Evolutionary conservation across 129 eudicot genomes (phyloP).

Genomic region (Helichrysum umbraculigerum): DNA sequence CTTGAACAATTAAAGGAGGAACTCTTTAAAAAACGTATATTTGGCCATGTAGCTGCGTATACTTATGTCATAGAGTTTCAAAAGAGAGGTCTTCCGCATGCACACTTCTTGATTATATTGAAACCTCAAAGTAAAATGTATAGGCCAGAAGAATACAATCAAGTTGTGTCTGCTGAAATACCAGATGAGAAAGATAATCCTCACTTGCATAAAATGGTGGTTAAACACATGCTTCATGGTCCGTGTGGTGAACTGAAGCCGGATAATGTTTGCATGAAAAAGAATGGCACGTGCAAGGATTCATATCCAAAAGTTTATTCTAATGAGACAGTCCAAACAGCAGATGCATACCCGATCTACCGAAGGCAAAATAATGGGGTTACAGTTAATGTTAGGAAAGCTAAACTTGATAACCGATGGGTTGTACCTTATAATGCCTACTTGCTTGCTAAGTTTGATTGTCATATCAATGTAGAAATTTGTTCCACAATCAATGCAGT

Average conservation of each 20-base stretch:
- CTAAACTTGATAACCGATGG: not conserved
- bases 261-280: not conserved
- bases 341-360: slow-evolving; percentile 33
- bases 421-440: not conserved
- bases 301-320: slow-evolving; percentile 20
- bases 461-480: slow-evolving; percentile 8
- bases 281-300: slow-evolving; percentile 15
- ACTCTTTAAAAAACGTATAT: slow-evolving; percentile 7
- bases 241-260: slow-evolving; percentile 34
- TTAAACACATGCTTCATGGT: slow-evolving; percentile 41
- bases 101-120: not conserved
- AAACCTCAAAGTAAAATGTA: slow-evolving; percentile 22
- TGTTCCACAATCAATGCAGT: slow-evolving; percentile 21
- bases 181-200: slow-evolving; percentile 15
- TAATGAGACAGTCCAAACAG: not conserved
- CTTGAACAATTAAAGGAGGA: not conserved
- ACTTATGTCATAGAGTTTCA: slow-evolving; percentile 16
- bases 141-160: slow-evolving; percentile 22
- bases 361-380: slow-evolving; percentile 14
- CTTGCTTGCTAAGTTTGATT: not conserved
- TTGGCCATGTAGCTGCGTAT: slow-evolving; percentile 15
- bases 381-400: not conserved
- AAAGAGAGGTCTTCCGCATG: not conserved
- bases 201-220: not conserved
- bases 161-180: slow-evolving; percentile 28